These are phyloP conservation scores for Syzygium aqueum DNA, from an alignment of 345 rosid genomes.

Conservation along the genomic window DNA sequence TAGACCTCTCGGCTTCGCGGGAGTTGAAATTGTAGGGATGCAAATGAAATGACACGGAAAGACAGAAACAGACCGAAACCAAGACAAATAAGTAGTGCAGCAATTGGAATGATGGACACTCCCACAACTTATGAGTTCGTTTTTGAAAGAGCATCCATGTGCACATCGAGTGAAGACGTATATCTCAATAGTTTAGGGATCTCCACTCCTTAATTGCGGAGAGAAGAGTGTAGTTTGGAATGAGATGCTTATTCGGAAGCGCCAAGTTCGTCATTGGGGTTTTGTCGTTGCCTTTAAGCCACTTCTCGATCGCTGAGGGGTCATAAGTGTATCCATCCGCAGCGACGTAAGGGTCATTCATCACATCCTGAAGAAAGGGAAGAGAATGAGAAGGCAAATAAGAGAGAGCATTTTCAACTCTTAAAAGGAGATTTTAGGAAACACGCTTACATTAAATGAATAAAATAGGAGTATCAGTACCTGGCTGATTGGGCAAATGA, in stretches of 20 bases:
- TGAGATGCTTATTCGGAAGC: conserved; percentile 35
- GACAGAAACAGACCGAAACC: not conserved
- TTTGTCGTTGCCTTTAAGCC: conserved; percentile 44
- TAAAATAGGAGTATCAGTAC: conserved; percentile 9
- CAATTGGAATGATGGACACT: not conserved
- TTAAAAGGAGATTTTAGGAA: not conserved
- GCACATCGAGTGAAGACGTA: not conserved
- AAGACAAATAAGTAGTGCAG: not conserved
- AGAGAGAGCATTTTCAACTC: not conserved
- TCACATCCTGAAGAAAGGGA: conserved; percentile 42
- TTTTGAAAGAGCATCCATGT: not conserved
- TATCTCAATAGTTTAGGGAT: not conserved
- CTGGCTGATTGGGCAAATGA: conserved; percentile 69
- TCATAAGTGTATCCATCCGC: conserved; percentile 81
- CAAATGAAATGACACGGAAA: not conserved
- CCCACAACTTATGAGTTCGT: not conserved
- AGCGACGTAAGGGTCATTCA: conserved; percentile 76
- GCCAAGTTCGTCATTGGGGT: conserved; percentile 60
- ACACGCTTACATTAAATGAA: not conserved
- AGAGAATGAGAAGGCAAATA: not conserved
- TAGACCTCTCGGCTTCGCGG: not conserved
- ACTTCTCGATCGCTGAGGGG: conserved; percentile 52
- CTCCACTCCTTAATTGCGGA: conserved; percentile 73
- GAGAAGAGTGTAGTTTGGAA: conserved; percentile 51
- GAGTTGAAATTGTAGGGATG: not conserved